Evolutionary conservation across 2,329 filamentous ascomycete genomes (phyloP).

Genomic region (Trichoderma sp.): DNA sequence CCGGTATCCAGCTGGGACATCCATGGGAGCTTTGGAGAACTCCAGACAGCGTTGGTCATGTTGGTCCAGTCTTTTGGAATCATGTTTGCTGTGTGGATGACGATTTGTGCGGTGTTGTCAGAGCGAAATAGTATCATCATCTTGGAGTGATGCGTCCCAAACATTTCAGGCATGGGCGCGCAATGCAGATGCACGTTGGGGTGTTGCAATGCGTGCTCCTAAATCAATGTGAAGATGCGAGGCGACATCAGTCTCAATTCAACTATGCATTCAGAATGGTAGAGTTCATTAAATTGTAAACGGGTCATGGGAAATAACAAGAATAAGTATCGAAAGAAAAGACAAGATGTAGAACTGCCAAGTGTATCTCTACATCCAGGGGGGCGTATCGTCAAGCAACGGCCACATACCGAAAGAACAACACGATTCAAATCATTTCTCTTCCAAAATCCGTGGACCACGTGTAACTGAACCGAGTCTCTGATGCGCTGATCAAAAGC

Average conservation of each 20-base stretch:
- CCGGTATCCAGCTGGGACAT: slow-evolving; percentile 16
- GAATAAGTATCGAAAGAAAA: not conserved
- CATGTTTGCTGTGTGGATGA: slow-evolving; percentile 91
- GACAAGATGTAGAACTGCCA: not conserved
- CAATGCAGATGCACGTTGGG: slow-evolving; percentile 67
- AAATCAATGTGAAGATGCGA: not conserved
- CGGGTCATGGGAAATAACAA: too few species aligned
- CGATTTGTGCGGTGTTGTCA: slow-evolving; percentile 71
- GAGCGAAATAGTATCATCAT: slow-evolving; percentile 82
- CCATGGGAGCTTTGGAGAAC: slow-evolving; percentile 65
- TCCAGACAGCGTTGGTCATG: slow-evolving; percentile 83
- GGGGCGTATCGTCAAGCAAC: not conserved
- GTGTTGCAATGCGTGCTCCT: slow-evolving; percentile 61
- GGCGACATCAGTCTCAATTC: not conserved
- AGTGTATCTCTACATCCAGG: not conserved
- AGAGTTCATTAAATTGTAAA: not conserved
- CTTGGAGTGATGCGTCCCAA: slow-evolving; percentile 83
- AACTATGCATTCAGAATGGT: not conserved
- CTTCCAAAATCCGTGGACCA: slow-evolving; percentile 65
- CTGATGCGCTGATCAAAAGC: slow-evolving; percentile 53
- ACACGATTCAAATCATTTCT: slow-evolving; percentile 60
- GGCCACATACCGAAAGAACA: slow-evolving; percentile 51
- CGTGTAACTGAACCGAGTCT: slow-evolving; percentile 48
- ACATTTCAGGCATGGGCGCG: slow-evolving; percentile 78
- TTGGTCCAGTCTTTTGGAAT: slow-evolving; percentile 84